A percentile compares a stretch with the other conserved stretches of the same genome.
Conservation (phyloP, 441 rosid genomes). For the Corymbia calophylla region DNA sequence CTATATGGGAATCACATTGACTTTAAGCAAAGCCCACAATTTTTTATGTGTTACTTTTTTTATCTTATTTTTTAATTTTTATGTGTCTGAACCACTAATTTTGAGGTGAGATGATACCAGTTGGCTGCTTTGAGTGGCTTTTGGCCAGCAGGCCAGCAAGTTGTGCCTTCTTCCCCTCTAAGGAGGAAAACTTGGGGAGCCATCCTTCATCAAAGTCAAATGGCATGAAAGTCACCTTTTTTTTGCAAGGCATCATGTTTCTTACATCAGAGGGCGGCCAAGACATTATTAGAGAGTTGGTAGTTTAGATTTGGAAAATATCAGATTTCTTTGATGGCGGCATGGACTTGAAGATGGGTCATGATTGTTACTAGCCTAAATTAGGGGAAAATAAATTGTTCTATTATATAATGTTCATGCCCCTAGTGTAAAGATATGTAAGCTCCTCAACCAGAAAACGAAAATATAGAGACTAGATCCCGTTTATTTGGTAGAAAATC, state of each 20-base stretch:
- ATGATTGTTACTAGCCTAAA: not conserved
- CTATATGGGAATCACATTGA: not conserved
- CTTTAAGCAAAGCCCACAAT: not conserved
- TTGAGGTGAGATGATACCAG: not conserved
- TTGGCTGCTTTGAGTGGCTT: not conserved
- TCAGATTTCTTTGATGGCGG: not conserved
- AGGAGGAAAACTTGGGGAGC: not conserved
- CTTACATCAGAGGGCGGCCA: not conserved
- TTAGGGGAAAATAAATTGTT: not conserved
- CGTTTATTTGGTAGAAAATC: not conserved
- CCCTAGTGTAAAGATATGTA: not conserved
- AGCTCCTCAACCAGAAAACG: not conserved
- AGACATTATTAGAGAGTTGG: not conserved
- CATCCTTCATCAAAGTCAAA: not conserved
- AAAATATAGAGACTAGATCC: not conserved
- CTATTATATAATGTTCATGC: not conserved
- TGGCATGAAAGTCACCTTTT: not conserved
- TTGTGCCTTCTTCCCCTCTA: not conserved
- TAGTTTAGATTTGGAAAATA: no score
- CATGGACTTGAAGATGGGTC: not conserved
- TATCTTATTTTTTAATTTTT: no score
- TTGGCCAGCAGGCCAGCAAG: not conserved
- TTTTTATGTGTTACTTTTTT: no score
- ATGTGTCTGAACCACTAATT: not conserved
- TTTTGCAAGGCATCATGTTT: not conserved